Base-by-base conservation (phyloP, 345 rosid species). In the Diplotaxis tenuifolia region DNA sequence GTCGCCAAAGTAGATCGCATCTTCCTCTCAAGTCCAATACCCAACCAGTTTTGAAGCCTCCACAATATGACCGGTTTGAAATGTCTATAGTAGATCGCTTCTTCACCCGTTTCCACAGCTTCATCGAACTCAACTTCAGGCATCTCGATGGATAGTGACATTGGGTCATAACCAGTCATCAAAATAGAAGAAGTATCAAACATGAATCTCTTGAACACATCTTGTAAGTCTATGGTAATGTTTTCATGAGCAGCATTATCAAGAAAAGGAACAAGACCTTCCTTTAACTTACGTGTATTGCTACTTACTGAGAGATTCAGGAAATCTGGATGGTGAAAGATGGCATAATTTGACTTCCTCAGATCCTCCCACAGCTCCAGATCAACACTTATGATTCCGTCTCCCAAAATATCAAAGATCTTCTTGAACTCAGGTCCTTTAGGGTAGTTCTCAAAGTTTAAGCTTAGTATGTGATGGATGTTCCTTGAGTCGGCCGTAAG, bases 201-300 rank as follows among this genome's bases (percentile, higher is more conserved):
- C 1, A 34, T 70, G 53, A 77, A 79, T 18, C 83, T 34, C 1
- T 77, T 64, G 5, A 82, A 63, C 8, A 84, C 18, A 31, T 79
- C 83, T 69, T 82, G 79, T 6, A 54, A 73, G 64, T 72, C 70
- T 9, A 73, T 20, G 14, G 27, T 3, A 16, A 56, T 65, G 21
- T 32, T 57, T n/a, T 56, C 1, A 4, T 56, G 0, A 27, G 11
- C n/a, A 56, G 65, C 58, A 6, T 34, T 62, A 16, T 72, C 75
- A 34, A 62, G 75, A 22, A 32, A 34, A 31, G 62, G 62, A 7
- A 65, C 2, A 64, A 73, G 58, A 52, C 1, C 18, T 1, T 73
- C 45, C 7, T 42, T 20, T 29, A 73, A 15, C 77, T 73, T 65
- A 64, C 45, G 45, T 65, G 1, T 56, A 22, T 1, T 63, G 31